Evolutionary conservation across 106 monocot genomes (phyloP).

Genomic region (Acorus calamus): DNA sequence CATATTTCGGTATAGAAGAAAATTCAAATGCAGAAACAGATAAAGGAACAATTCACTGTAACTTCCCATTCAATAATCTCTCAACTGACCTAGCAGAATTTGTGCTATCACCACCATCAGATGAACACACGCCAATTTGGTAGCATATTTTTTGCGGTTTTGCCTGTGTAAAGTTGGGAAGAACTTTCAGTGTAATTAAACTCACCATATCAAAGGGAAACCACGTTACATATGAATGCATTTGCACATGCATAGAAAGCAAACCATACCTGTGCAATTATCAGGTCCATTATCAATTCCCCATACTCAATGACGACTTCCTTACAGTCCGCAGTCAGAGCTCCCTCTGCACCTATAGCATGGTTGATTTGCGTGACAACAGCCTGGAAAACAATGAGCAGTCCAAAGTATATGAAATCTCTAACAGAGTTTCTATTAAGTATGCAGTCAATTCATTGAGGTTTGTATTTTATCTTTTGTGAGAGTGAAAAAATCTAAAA

Average conservation of each 20-base stretch:
- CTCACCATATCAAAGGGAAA: background rate
- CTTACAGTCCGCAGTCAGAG: slow-evolving; percentile 64
- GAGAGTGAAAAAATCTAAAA: no score
- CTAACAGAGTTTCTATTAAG: background rate
- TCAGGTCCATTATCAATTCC: slow-evolving; percentile 56
- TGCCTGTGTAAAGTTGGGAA: slow-evolving; percentile 22
- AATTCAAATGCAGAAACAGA: background rate
- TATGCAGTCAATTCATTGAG: no score
- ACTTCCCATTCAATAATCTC: background rate
- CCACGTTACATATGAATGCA: background rate
- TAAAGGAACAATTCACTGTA: background rate
- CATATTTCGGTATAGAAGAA: background rate
- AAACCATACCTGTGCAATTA: slow-evolving; percentile 46
- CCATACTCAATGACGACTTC: slow-evolving; percentile 61
- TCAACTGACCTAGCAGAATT: slow-evolving; percentile 27
- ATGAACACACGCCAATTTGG: slow-evolving; percentile 54
- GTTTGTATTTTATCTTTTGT: no score
- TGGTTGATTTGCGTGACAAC: slow-evolving; percentile 68
- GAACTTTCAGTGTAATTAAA: no score
- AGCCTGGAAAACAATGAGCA: slow-evolving; percentile 27
- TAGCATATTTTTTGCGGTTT: slow-evolving; percentile 58
- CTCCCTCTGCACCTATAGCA: slow-evolving; percentile 73
- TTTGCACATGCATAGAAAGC: background rate
- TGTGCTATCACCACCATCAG: slow-evolving; percentile 27
- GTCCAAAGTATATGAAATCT: background rate